These are phyloP conservation scores for Ploettnerulaceae sp. DNA, from an alignment of 2,329 filamentous ascomycete species.

Conservation along the genomic window DNA sequence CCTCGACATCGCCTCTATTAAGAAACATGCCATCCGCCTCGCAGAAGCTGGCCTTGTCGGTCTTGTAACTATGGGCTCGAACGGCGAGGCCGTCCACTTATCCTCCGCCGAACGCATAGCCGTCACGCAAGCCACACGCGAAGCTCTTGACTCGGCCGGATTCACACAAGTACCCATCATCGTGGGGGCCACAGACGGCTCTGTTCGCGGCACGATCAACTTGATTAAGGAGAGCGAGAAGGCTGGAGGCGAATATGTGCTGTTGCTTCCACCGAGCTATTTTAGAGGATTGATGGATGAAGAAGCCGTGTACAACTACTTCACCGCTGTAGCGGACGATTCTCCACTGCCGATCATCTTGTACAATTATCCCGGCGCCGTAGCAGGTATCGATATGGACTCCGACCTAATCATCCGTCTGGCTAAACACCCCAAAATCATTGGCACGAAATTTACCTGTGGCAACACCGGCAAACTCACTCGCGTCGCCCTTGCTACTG, in stretches of 20 bases:
- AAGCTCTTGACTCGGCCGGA: constrained; percentile 76
- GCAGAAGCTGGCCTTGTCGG: constrained; percentile 73
- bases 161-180: constrained; percentile 74
- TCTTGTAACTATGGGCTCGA: constrained; percentile 83
- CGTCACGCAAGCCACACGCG: constrained; percentile 72
- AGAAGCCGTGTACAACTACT: constrained; percentile 69
- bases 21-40: constrained; percentile 74
- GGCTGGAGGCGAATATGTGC: constrained; percentile 73
- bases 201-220: constrained; percentile 74
- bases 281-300: constrained; percentile 70
- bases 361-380: constrained; percentile 89
- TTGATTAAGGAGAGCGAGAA: constrained; percentile 61
- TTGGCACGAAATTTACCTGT: constrained; percentile 89
- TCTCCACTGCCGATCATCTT: constrained; percentile 75
- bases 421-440: constrained; percentile 74
- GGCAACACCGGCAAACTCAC: constrained; percentile 87
- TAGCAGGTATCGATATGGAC: constrained; percentile 84
- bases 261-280: constrained; percentile 78
- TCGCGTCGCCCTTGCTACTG: constrained; percentile 67
- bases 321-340: constrained; percentile 60
- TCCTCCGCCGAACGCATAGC: constrained; percentile 70
- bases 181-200: constrained; percentile 75
- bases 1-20: constrained; percentile 73
- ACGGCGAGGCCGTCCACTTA: constrained; percentile 84
- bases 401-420: constrained; percentile 79